These are phyloP conservation scores for Pyronema domesticum DNA, from an alignment of 495 filamentous ascomycete genomes.

Conservation along the genomic window DNA sequence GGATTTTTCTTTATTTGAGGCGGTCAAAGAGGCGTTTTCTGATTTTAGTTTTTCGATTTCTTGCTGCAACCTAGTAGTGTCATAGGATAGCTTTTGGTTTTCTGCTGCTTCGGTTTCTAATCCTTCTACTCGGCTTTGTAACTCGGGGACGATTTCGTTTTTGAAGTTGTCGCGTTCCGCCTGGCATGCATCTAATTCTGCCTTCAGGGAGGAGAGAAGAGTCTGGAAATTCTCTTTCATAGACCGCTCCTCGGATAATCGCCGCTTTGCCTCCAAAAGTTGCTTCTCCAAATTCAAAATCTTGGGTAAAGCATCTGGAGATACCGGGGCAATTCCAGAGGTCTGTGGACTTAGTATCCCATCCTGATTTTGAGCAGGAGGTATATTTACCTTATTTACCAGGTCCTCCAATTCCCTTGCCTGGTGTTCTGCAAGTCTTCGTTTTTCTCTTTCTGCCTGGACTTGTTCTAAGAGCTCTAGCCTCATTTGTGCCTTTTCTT, in stretches of 20 bases:
- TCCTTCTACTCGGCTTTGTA: conserved; percentile 57
- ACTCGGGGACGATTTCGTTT: conserved; percentile 63
- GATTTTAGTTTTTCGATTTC: conserved; percentile 52
- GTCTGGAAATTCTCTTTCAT: conserved; percentile 90
- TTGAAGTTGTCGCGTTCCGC: conserved; percentile 84
- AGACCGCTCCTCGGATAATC: conserved; percentile 67
- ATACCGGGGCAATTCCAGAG: background rate
- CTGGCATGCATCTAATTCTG: conserved; percentile 60
- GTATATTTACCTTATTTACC: conserved; percentile 37
- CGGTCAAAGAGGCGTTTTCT: conserved; percentile 40
- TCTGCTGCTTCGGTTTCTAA: conserved; percentile 51
- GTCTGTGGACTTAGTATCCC: background rate
- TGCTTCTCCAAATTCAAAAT: conserved; percentile 59
- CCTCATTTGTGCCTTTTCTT: conserved; percentile 75
- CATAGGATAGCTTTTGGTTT: conserved; percentile 49
- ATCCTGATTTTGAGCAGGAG: too few species aligned
- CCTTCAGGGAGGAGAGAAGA: conserved; percentile 61
- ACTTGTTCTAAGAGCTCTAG: conserved; percentile 65
- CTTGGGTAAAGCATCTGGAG: conserved; percentile 33
- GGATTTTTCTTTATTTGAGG: conserved; percentile 5
- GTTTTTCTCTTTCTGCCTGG: conserved; percentile 60
- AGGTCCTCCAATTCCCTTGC: conserved; percentile 63
- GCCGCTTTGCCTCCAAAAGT: conserved; percentile 63
- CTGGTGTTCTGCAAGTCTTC: conserved; percentile 61
- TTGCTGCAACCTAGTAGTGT: conserved; percentile 61